phyloP scores from a whole-genome alignment of 2,329 filamentous ascomycete genomes.

The Neonectria punicea region DNA sequence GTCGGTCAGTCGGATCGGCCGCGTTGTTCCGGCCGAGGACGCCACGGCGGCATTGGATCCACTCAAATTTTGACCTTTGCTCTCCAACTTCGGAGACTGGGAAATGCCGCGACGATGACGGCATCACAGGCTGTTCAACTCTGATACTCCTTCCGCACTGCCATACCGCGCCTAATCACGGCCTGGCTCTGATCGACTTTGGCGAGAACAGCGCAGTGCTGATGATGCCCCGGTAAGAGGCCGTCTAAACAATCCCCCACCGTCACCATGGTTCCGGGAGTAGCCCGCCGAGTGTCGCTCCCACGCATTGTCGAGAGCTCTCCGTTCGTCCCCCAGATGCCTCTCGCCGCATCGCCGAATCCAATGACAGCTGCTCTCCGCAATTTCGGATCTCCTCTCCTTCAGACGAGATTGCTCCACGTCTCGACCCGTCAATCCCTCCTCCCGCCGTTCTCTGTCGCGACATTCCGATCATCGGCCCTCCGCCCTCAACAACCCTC shows the following conservation, averaged over 20 bases:
- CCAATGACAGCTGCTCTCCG: slow-evolving; percentile 33
- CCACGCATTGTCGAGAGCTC: slow-evolving; percentile 55
- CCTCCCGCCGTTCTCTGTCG: slow-evolving; percentile 43
- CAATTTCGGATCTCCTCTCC: slow-evolving; percentile 29
- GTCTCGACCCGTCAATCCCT: slow-evolving; percentile 30
- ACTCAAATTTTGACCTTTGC: slow-evolving; percentile 37
- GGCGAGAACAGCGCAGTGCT: slow-evolving; percentile 33
- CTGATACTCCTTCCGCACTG: slow-evolving; percentile 31
- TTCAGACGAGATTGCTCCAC: slow-evolving; percentile 34
- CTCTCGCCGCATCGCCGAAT: slow-evolving; percentile 36
- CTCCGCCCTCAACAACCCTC: slow-evolving; percentile 14
- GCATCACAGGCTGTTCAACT: slow-evolving; percentile 43
- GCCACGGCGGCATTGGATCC: slow-evolving; percentile 31
- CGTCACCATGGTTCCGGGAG: slow-evolving; percentile 60
- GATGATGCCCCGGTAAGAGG: slow-evolving; percentile 46
- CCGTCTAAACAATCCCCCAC: slow-evolving; percentile 39
- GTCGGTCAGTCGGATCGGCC: slow-evolving; percentile 35
- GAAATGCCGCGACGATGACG: slow-evolving; percentile 51
- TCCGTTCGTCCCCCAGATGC: slow-evolving; percentile 36
- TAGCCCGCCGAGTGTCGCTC: slow-evolving; percentile 61
- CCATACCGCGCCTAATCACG: slow-evolving; percentile 17
- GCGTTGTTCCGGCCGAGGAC: slow-evolving; percentile 38
- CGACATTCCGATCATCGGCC: slow-evolving; percentile 35
- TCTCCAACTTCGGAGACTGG: slow-evolving; percentile 42
- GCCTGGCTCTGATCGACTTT: slow-evolving; percentile 18